Percentiles rank a stretch among this genome's conserved stretches.
Evolutionary conservation across 2,329 filamentous ascomycete species (phyloP).

Genomic region (Stachybotrys chlorohalonatus): DNA sequence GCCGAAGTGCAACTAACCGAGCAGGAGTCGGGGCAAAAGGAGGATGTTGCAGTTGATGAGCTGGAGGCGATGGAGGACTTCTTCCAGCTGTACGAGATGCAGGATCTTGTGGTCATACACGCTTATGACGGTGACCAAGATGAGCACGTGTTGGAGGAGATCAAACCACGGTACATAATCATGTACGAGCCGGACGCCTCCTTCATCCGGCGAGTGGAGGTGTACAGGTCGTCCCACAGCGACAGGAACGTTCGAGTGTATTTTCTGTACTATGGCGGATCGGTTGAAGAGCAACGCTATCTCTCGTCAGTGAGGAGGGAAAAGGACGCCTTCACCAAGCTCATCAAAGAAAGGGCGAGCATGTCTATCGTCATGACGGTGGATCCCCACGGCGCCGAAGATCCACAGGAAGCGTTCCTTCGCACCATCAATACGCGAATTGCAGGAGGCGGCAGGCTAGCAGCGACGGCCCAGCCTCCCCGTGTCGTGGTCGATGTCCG

Average conservation of each 20-base stretch:
- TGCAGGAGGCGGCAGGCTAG: conserved; percentile 78
- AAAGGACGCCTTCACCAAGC: conserved; percentile 89
- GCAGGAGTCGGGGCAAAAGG: conserved; percentile 64
- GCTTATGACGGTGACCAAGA: conserved; percentile 94
- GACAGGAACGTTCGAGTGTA: conserved; percentile 86
- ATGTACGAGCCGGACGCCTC: conserved; percentile 97
- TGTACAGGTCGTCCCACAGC: conserved; percentile 89
- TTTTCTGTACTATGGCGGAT: conserved; percentile 92
- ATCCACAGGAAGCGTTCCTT: conserved; percentile 85
- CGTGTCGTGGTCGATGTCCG: conserved; percentile 91
- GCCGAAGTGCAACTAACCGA: conserved; percentile 76
- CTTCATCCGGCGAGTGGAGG: conserved; percentile 89
- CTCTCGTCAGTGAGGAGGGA: conserved; percentile 83
- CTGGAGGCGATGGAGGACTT: conserved; percentile 87
- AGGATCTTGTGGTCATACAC: conserved; percentile 80
- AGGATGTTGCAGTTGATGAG: conserved; percentile 65
- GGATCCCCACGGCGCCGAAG: conserved; percentile 59
- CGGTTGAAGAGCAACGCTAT: conserved; percentile 92
- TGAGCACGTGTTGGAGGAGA: conserved; percentile 90
- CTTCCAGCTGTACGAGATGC: conserved; percentile 86
- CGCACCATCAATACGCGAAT: conserved; percentile 95
- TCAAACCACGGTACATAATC: conserved; percentile 87
- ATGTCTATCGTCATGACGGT: conserved; percentile 85
- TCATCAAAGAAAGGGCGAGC: conserved; percentile 87
- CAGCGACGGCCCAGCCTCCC: conserved; percentile 77